These are phyloP conservation scores for Simplicillium sp. DNA, from an alignment of 2,329 filamentous ascomycete genomes.

Conservation along the genomic window DNA sequence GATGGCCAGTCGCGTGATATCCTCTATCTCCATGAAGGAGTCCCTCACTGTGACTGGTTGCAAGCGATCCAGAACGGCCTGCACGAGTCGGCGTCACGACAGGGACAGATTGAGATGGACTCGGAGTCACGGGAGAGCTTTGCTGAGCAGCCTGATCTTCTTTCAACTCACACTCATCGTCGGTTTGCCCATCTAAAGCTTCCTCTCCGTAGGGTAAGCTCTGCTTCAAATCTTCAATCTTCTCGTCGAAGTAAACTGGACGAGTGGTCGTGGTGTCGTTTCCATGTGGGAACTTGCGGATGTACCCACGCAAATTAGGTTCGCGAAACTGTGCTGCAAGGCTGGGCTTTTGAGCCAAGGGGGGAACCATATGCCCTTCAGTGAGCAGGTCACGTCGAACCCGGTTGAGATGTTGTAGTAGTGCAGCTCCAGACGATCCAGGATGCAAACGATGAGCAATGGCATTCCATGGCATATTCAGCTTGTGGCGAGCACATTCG, in stretches of 20 bases:
- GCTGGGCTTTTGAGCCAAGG: slow-evolving; percentile 17
- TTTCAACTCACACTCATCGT: too few species aligned
- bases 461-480: slow-evolving; percentile 27
- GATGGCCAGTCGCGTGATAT: too few species aligned
- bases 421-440: slow-evolving; percentile 26
- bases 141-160: too few species aligned
- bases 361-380: slow-evolving; percentile 33
- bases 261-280: slow-evolving; percentile 16
- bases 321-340: slow-evolving; percentile 9
- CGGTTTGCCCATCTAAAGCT: neutral
- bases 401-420: slow-evolving; percentile 26
- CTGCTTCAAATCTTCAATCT: slow-evolving; percentile 19
- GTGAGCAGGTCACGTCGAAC: slow-evolving; percentile 22
- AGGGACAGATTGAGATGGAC: too few species aligned
- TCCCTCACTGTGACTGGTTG: too few species aligned
- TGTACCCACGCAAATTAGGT: slow-evolving; percentile 20
- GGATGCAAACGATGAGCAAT: slow-evolving; percentile 31
- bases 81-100: too few species aligned
- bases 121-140: too few species aligned
- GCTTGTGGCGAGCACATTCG: slow-evolving; percentile 21
- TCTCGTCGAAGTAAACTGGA: slow-evolving; percentile 21
- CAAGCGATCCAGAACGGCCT: too few species aligned
- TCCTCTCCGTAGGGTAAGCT: slow-evolving; percentile 13
- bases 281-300: slow-evolving; percentile 16
- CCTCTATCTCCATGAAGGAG: too few species aligned